These are phyloP conservation scores for Globisporangium okanoganense DNA, from an alignment of 352 stramenopile genomes.

Conservation along the genomic window DNA sequence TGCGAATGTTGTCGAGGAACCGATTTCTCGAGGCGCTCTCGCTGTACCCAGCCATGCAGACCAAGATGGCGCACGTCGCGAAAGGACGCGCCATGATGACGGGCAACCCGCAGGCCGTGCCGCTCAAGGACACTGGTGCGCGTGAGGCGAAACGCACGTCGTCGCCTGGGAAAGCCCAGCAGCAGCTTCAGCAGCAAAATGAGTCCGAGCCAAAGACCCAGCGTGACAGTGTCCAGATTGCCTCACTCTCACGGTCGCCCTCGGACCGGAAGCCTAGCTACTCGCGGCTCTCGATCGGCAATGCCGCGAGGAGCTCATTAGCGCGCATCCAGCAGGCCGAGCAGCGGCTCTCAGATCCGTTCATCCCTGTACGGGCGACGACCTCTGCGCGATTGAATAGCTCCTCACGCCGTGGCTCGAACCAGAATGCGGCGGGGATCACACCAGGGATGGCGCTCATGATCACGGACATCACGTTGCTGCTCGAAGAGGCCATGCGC, in stretches of 20 bases:
- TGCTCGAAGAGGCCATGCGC: conserved; percentile 43
- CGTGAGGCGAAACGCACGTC: not conserved
- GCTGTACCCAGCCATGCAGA: conserved; percentile 64
- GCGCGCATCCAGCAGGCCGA: conserved; percentile 20
- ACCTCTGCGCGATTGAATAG: conserved; percentile 36
- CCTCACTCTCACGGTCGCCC: not conserved
- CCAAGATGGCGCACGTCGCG: conserved; percentile 54
- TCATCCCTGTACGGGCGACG: conserved; percentile 22
- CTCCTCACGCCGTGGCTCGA: conserved; percentile 26
- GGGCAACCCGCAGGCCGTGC: conserved; percentile 11
- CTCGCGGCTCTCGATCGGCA: conserved; percentile 12
- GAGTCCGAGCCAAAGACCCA: not conserved
- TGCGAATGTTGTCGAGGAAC: conserved; percentile 76
- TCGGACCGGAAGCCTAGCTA: not conserved
- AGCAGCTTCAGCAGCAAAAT: not conserved
- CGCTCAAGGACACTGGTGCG: conserved; percentile 7
- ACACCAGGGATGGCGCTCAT: conserved; percentile 36
- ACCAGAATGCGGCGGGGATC: conserved; percentile 13
- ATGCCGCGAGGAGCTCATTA: conserved; percentile 2
- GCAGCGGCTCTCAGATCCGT: conserved; percentile 22
- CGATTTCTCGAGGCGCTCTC: conserved; percentile 74
- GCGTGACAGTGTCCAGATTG: not conserved
- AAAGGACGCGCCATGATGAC: conserved; percentile 20
- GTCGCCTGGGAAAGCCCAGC: not conserved
- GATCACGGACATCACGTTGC: conserved; percentile 34